A percentile compares a stretch with the other conserved stretches of the same genome.
Evolutionary conservation across 2,329 filamentous ascomycete genomes (phyloP).

Genomic region (Pseudogymnoascus sp.): DNA sequence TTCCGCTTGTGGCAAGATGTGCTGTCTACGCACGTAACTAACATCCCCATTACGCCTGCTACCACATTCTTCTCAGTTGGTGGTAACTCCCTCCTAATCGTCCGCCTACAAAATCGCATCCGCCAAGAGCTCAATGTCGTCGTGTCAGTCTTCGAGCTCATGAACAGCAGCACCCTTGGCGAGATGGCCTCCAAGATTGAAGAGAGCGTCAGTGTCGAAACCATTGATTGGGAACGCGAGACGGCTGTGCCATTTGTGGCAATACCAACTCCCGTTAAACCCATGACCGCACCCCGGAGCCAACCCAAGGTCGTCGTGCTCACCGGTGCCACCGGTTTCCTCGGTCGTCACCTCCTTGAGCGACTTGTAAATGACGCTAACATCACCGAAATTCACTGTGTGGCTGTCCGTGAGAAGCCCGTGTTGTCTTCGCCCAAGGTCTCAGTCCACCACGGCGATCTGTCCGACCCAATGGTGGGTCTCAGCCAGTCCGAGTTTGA

Average conservation of each 20-base stretch:
- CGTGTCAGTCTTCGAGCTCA: slow-evolving; percentile 21
- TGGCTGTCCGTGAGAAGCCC: background rate
- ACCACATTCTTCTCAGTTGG: slow-evolving; percentile 31
- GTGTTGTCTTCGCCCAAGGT: background rate
- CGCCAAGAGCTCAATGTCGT: slow-evolving; percentile 18
- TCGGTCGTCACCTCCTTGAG: background rate
- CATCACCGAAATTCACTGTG: background rate
- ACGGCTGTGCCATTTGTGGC: slow-evolving; percentile 11
- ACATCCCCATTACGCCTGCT: slow-evolving; percentile 7
- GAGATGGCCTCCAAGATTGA: slow-evolving; percentile 17
- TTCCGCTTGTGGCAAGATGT: slow-evolving; percentile 17
- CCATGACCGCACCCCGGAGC: background rate
- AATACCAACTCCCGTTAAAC: background rate
- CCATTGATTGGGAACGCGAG: slow-evolving; percentile 17
- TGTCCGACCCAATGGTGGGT: slow-evolving; percentile 26
- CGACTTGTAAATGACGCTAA: background rate
- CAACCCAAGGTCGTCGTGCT: slow-evolving; percentile 11
- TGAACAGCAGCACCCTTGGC: slow-evolving; percentile 21
- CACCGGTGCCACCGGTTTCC: background rate
- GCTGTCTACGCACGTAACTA: slow-evolving; percentile 5
- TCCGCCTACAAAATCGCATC: slow-evolving; percentile 26
- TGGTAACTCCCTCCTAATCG: slow-evolving; percentile 31
- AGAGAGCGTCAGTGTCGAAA: background rate
- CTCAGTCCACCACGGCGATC: background rate
- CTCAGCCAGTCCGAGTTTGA: background rate